Conservation (phyloP, 202 grass and related monocot species). For the Zoysia matrella region DNA sequence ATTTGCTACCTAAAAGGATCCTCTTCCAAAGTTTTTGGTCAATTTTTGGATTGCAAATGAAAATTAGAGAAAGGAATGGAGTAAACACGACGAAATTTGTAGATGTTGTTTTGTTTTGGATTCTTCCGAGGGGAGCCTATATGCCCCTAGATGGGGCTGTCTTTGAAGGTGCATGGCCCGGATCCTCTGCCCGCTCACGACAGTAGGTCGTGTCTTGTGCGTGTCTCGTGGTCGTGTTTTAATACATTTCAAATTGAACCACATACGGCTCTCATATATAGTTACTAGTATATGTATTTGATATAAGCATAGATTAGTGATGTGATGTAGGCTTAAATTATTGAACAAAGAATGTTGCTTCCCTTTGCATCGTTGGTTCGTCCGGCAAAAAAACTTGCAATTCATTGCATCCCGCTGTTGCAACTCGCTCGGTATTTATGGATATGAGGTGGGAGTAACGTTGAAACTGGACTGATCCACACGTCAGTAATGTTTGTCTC, state of each 20-base stretch:
- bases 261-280: no score
- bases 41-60: not conserved
- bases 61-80: not conserved
- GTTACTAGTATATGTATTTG: no score
- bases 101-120: not conserved
- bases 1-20: no score
- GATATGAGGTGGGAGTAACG: not conserved
- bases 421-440: slow-evolving; percentile 1
- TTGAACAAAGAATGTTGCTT: not conserved
- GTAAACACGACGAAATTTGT: not conserved
- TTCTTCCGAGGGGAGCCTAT: slow-evolving; percentile 7
- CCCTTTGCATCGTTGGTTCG: not conserved
- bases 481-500: no score
- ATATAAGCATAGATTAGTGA: no score
- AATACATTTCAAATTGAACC: no score
- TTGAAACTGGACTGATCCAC: no score
- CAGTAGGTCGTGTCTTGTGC: slow-evolving; percentile 9
- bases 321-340: not conserved
- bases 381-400: slow-evolving; percentile 11
- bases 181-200: slow-evolving; percentile 17
- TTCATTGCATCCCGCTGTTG: slow-evolving; percentile 2
- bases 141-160: not conserved
- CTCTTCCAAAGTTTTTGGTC: no score
- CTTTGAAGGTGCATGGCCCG: not conserved
- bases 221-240: not conserved